These are phyloP conservation scores for Stenocarpella maydis DNA, from an alignment of 2,329 filamentous ascomycete species.

Conservation along the genomic window DNA sequence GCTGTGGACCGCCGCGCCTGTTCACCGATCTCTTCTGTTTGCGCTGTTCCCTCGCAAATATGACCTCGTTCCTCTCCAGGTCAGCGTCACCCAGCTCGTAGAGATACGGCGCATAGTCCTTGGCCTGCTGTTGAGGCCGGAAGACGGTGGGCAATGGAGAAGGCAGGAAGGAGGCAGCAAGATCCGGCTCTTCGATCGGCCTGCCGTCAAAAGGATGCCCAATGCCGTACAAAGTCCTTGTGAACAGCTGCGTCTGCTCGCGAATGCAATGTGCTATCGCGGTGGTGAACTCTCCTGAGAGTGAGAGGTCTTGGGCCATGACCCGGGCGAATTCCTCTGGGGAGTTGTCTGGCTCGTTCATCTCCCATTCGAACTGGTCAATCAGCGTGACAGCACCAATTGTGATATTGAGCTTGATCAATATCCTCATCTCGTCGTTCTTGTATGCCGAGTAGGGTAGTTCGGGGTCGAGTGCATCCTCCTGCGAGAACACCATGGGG, in stretches of 20 bases:
- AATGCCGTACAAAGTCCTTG: constrained; percentile 89
- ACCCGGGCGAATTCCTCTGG: constrained; percentile 92
- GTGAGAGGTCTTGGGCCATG: constrained; percentile 88
- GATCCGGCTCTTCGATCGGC: constrained; percentile 89
- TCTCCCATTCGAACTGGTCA: constrained; percentile 99
- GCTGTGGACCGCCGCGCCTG: constrained; percentile 85
- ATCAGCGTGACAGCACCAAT: constrained; percentile 94
- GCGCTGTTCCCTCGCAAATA: constrained; percentile 91
- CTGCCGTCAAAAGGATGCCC: constrained; percentile 95
- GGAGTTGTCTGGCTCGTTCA: constrained; percentile 92
- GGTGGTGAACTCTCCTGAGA: constrained; percentile 95
- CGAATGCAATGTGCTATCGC: constrained; percentile 98
- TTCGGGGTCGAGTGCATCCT: constrained; percentile 88
- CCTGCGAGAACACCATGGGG: constrained; percentile 87
- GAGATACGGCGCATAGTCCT: constrained; percentile 91
- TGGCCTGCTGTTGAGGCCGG: constrained; percentile 89
- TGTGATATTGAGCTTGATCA: constrained; percentile 96
- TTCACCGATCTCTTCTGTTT: constrained; percentile 96
- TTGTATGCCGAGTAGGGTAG: constrained; percentile 94
- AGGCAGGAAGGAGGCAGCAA: constrained; percentile 84
- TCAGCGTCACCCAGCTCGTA: constrained; percentile 94
- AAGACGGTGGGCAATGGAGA: constrained; percentile 86
- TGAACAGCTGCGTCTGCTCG: constrained; percentile 94
- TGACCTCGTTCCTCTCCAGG: constrained; percentile 88
- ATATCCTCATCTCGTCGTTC: constrained; percentile 97